A percentile compares a stretch with the other conserved stretches of the same genome.
These are phyloP conservation scores for Phytophthora fragariae DNA, from an alignment of 352 stramenopile genomes.

Conservation along the genomic window DNA sequence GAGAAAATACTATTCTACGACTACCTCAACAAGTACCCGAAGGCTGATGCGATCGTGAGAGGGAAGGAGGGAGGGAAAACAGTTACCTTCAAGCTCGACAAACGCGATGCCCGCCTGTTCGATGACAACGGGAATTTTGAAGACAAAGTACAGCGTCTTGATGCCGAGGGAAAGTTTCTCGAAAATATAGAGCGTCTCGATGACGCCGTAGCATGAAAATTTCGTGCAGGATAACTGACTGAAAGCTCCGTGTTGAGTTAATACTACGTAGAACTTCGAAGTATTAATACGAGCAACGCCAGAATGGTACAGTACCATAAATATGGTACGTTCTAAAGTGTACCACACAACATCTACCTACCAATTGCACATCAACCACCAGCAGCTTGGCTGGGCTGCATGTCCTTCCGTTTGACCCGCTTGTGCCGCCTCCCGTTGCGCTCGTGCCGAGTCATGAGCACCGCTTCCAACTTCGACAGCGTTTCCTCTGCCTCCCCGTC, in stretches of 20 bases:
- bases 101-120: background rate
- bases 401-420: constrained; percentile 27
- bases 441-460: constrained; percentile 22
- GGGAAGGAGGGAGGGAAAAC: background rate
- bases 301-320: background rate
- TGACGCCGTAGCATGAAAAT: background rate
- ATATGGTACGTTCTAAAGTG: background rate
- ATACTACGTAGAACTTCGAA: too few species aligned
- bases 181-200: background rate
- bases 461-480: constrained; percentile 8
- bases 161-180: background rate
- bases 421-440: constrained; percentile 18
- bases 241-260: too few species aligned
- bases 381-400: constrained; percentile 23
- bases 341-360: constrained; percentile 6
- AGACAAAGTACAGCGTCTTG: background rate
- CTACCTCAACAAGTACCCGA: background rate
- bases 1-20: background rate
- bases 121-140: background rate
- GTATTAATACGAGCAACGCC: too few species aligned
- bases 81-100: background rate
- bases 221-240: too few species aligned
- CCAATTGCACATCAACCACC: constrained; percentile 17
- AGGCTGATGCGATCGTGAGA: background rate
- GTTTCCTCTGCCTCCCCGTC: background rate